phyloP scores from a whole-genome alignment of 768 basidiomycete genomes.

The Leccinum boreale region DNA sequence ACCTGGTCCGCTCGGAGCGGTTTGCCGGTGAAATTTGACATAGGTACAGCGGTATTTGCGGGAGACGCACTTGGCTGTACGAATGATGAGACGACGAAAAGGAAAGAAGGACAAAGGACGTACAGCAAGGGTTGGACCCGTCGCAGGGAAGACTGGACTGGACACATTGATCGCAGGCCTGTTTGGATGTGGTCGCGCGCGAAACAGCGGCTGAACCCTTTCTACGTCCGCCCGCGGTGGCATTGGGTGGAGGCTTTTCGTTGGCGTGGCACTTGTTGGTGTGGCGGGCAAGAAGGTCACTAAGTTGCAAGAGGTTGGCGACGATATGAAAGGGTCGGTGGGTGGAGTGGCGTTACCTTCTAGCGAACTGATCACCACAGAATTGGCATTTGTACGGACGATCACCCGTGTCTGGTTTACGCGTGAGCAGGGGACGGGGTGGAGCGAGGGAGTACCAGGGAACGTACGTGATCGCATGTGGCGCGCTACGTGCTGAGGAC shows the following conservation, averaged over 20 bases:
- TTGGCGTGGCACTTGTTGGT: constrained; percentile 85
- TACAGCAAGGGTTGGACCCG: constrained; percentile 76
- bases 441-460: constrained; percentile 16
- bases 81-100: neutral
- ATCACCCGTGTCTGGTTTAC: constrained; percentile 73
- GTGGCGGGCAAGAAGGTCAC: constrained; percentile 82
- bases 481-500: constrained; percentile 85
- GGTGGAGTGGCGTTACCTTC: constrained; percentile 50
- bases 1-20: constrained; percentile 73
- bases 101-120: constrained; percentile 23
- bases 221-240: constrained; percentile 42
- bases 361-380: constrained; percentile 87
- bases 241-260: constrained; percentile 50
- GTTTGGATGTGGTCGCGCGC: constrained; percentile 74
- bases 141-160: constrained; percentile 73
- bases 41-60: constrained; percentile 75
- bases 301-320: constrained; percentile 25
- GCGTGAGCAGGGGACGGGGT: constrained; percentile 10
- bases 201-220: constrained; percentile 67
- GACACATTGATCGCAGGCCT: constrained; percentile 84
- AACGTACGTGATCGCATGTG: constrained; percentile 89
- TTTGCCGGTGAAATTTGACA: constrained; percentile 80
- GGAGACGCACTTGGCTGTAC: constrained; percentile 66
- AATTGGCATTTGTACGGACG: constrained; percentile 85
- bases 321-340: constrained; percentile 2